phyloP scores from a whole-genome alignment of 1,139 yeast species.

The Hyphopichia wangnamkhiaoensis region DNA sequence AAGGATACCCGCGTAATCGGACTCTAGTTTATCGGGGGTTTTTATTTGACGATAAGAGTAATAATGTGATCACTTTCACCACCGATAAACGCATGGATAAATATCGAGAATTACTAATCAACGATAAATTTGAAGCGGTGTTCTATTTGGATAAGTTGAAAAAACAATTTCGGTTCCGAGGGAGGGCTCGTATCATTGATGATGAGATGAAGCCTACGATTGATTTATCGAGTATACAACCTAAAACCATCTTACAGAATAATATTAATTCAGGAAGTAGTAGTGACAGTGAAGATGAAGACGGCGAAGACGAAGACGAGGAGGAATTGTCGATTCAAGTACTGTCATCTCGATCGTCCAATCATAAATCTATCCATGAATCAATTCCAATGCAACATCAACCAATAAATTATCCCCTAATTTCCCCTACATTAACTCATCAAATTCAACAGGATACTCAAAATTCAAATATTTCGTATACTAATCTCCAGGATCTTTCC shows the following conservation, averaged over 20 bases:
- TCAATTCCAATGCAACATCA: background rate
- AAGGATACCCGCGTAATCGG: conserved; percentile 63
- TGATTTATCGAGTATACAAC: conserved; percentile 30
- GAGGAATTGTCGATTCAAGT: conserved; percentile 6
- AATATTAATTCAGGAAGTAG: conserved; percentile 9
- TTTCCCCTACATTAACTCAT: conserved; percentile 27
- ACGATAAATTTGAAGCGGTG: conserved; percentile 70
- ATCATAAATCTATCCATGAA: conserved; percentile 7
- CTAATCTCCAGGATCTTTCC: conserved; percentile 28
- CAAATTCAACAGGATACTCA: conserved; percentile 12
- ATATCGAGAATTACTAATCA: conserved; percentile 49
- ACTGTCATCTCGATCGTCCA: conserved; percentile 3
- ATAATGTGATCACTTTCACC: conserved; percentile 68
- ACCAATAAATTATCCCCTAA: conserved; percentile 26
- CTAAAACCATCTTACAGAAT: conserved; percentile 16
- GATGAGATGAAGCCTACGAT: conserved; percentile 33
- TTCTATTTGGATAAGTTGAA: conserved; percentile 63
- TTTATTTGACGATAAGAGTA: conserved; percentile 65
- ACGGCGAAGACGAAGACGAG: conserved; percentile 14
- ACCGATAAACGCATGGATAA: conserved; percentile 75
- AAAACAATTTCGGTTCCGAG: conserved; percentile 74
- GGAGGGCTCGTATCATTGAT: conserved; percentile 55
- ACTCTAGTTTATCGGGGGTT: conserved; percentile 77
- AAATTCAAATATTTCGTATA: conserved; percentile 26
- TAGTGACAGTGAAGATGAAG: conserved; percentile 12